Percentiles rank a stretch among this genome's conserved stretches.
phyloP scores from a whole-genome alignment of 83 land plant genomes.

The Isoetes engelmannii region DNA sequence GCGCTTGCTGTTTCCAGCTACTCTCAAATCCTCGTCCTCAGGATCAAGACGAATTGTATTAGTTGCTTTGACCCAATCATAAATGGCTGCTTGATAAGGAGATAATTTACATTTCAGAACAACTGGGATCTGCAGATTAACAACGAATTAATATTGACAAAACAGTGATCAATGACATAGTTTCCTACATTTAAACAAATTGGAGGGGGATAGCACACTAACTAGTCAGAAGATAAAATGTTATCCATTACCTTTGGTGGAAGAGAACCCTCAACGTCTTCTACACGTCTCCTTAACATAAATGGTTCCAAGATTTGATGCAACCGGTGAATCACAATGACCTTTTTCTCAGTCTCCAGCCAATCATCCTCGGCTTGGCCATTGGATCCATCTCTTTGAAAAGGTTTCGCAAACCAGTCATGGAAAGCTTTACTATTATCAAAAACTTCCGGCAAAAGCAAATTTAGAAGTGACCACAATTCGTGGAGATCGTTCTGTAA shows the following conservation, averaged over 20 bases:
- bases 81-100: constrained; percentile 81
- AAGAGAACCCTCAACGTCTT: constrained; percentile 99
- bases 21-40: constrained; percentile 66
- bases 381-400: constrained; percentile 73
- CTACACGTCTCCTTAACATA: constrained; percentile 96
- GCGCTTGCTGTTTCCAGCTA: constrained; percentile 55
- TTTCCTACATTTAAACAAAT: no score
- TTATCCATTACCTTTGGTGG: constrained; percentile 69
- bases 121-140: constrained; percentile 65
- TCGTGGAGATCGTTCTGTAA: constrained; percentile 97
- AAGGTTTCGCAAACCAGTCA: constrained; percentile 99
- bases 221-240: no score
- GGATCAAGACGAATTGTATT: constrained; percentile 94
- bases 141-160: no score
- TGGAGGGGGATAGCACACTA: no score
- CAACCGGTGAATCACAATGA: constrained; percentile 91
- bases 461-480: constrained; percentile 94
- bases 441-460: constrained; percentile 98
- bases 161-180: no score
- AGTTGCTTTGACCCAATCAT: constrained; percentile 98
- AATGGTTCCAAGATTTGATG: constrained; percentile 99
- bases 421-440: constrained; percentile 94
- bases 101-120: constrained; percentile 95
- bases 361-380: constrained; percentile 79
- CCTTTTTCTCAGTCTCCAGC: constrained; percentile 99